phyloP scores from a whole-genome alignment of 202 grass and related monocot species.

The Carex sylvatica region DNA sequence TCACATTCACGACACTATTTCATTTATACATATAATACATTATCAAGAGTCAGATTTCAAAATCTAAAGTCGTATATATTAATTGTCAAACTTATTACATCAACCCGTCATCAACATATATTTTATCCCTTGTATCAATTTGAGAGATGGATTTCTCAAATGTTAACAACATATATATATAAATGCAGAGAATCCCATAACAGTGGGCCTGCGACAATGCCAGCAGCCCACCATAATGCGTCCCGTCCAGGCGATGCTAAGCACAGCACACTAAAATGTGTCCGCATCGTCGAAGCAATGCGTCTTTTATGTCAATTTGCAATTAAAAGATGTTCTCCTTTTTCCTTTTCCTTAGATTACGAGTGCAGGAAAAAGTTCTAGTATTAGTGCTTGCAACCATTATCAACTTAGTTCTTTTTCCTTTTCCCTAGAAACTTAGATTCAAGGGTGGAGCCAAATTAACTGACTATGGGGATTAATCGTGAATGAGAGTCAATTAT shows the following conservation, averaged over 20 bases:
- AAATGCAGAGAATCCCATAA: not conserved
- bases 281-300: not conserved
- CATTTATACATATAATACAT: no score
- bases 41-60: no score
- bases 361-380: not conserved
- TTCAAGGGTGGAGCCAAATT: no score
- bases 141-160: no score
- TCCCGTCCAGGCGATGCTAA: not conserved
- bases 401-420: not conserved
- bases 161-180: not conserved
- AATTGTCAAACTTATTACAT: no score
- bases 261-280: not conserved
- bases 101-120: no score
- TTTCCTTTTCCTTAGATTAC: slow-evolving; percentile 20
- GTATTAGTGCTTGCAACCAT: not conserved
- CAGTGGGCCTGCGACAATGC: not conserved
- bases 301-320: not conserved
- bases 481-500: no score
- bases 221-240: not conserved
- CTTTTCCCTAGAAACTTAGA: no score
- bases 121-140: no score
- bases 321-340: not conserved
- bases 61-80: no score
- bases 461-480: no score
- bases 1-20: no score